Base-by-base conservation (phyloP, 2,329 filamentous ascomycete species). In the Cercospora brassicicola region DNA sequence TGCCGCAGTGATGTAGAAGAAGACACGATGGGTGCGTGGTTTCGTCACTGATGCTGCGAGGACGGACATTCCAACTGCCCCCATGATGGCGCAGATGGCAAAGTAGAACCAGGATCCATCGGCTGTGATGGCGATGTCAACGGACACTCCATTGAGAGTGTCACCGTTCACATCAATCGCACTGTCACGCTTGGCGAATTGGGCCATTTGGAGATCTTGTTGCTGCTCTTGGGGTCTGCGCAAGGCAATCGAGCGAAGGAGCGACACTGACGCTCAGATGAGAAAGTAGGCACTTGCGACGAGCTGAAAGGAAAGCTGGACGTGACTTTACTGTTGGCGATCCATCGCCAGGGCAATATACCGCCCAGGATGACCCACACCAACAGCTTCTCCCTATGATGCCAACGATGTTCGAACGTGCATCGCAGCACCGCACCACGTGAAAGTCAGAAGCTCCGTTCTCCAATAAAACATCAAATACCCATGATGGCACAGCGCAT, bases 91-190 rank as follows among this genome's bases (percentile, higher is more conserved):
- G 67, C 82, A 86, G 18, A 90, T 84, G 9, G 88, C 80, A 78
- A 85, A 90, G 74, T 89, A 89, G 81, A 86, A 88, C 75, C 89
- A 82, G 0, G 86, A 89, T n/a, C 87, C 88, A 74, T 78, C 85
- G 13, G 77, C 80, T 4, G 87, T 89, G 73, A 90, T 88, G 71
- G 81, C 80, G 48, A 90, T 85, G 75, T 89, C 82, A n/a, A 84
- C 83, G 1, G 72, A 77, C n/a, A 64, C 68, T 67, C 84, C 84
- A 69, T 83, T 83, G 64, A 82, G 81, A 9, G 81, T 82, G 67
- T 82, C 80, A 68, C 73, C 80, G 80, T 69, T 69, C 28, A 55
- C 51, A 23, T 55, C 36, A 8, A 69, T 51, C 15, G 68, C 65
- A 45, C 60, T 65, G 39, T 69, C 63, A 30, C 69, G 69, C 66